Evolutionary conservation across 2,329 filamentous ascomycete genomes (phyloP).

Genomic region (Aspergillus sp.): DNA sequence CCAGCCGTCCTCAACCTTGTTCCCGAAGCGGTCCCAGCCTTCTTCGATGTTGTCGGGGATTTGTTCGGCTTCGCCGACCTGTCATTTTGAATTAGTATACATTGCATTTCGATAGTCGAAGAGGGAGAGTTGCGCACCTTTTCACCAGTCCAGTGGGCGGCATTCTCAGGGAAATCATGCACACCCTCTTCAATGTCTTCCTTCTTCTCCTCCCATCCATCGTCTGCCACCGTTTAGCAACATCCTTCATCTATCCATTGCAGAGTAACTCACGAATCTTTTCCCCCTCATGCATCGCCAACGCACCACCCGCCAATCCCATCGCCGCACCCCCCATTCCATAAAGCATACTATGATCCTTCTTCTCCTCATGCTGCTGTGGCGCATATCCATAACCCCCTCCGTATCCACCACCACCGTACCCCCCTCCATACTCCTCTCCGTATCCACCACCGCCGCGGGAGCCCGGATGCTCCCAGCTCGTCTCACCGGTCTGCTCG

Average conservation of each 20-base stretch:
- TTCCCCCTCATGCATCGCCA: constrained; percentile 41
- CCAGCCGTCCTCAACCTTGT: constrained; percentile 27
- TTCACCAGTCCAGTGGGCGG: constrained; percentile 38
- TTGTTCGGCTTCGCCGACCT: constrained; percentile 37
- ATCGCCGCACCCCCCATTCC: constrained; percentile 35
- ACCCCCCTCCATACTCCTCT: constrained; percentile 3
- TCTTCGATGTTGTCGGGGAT: constrained; percentile 31
- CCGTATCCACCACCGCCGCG: constrained; percentile 2
- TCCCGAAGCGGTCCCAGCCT: constrained; percentile 17
- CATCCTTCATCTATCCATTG: not conserved
- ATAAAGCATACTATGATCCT: constrained; percentile 29
- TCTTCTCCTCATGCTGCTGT: constrained; percentile 17
- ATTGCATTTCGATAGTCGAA: not conserved
- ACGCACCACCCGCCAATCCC: constrained; percentile 38
- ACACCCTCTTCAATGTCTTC: constrained; percentile 27
- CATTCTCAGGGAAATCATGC: constrained; percentile 38
- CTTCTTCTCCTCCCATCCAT: constrained; percentile 29
- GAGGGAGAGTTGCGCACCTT: constrained; percentile 21
- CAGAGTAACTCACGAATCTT: constrained; percentile 30
- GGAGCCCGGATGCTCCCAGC: constrained; percentile 29
- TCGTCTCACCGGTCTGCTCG: constrained; percentile 40
- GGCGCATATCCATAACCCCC: constrained; percentile 4
- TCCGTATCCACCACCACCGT: constrained; percentile 11
- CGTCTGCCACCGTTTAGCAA: constrained; percentile 15
- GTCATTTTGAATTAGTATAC: not conserved